Base-by-base conservation (phyloP, 164 flowering plant genomes). In the Buxus sempervirens region DNA sequence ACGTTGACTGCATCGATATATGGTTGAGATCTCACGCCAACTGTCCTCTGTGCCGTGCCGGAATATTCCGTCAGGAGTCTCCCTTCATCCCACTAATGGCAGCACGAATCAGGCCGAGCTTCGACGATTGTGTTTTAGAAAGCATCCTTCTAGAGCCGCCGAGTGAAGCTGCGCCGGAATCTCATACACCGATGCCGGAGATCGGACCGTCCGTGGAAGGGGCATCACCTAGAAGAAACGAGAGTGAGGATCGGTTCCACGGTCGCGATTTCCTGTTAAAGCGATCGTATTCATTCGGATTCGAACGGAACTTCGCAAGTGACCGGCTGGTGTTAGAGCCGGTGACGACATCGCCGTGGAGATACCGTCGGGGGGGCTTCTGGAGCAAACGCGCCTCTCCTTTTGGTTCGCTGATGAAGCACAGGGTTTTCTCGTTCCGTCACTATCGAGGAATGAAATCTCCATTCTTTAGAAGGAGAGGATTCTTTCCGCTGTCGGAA, bases 21-120 rank as follows among this genome's bases (percentile, higher is more conserved):
- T 96, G 99, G 99, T 86, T 96, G 0, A 72, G 91, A 41, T 87
- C 95, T 3, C 96, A 96, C 78, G 97, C 97, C n/a, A 90, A 84
- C 71, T 96, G 98, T 66, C 99, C 99, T 0, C 86, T 96, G 22
- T 96, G 99, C 77, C 89, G 99, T 9, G 90, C 96, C 49, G 87
- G 85, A 15, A 83, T 95, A 8, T 79, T 89, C 74, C 82, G 79
- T 1, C 78, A 82, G 21, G 82, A 80, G 5, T 86, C 97, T 23
- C 98, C 97, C 16, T 90, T 95, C 67, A 69, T 82, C 18, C 97
- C 97, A 12, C 21, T 90, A 7, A 92, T 95, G 98, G 92, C 98
- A 0, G 82, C 90, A 1, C 71, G 97, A 60, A 90, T 95, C 57
- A 81, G 97, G 9, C 97, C 97, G 2, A 84, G 86, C 64, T 75